Evolutionary conservation across 306 rosid species (phyloP), one percentile per base, ranked within the genome.

Genomic region (Fragaria vesca): DNA sequence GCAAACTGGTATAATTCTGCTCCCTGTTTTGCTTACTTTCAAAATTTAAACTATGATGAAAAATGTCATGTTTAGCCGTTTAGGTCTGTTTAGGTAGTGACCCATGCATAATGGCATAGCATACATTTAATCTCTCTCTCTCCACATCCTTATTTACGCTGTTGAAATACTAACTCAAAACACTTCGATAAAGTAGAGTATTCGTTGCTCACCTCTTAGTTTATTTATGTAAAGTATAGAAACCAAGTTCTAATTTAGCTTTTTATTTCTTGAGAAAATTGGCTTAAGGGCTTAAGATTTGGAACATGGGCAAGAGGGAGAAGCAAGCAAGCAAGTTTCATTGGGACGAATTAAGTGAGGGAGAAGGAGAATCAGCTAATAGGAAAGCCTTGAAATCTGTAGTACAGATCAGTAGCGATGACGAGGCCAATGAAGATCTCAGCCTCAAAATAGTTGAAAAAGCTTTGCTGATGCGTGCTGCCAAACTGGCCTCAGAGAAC

Each of bases 371-470:
- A 21, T 51, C 28, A 45, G 63, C 32, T 63, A 69, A 48, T 69
- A 17, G 66, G 12, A 50, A 24, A 66, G 46, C 69, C 42, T 78
- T 76, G 34, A 74, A 86, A 24, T 83, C 81, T 67, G 11, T 68
- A 2, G 46, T 74, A 5, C 63, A 38, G 69, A 81, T 72, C 81
- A 84, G 83, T 67, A 80, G 81, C 71, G 91, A 87, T 18, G 94
- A 87, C 0, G 98, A 86, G 79, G 97, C 93, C 12, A 91, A 90
- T 83, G 88, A 90, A 74, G 98, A 93, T 87, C 84, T 89, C 50
- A 91, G 87, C 76, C 85, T 93, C 63, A 83, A 89, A 74, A 87
- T 88, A 54, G 87, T 90, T 4, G 87, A 90, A 82, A 93, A 90
- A 68, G 81, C 97, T 4, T 21, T 85, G 65, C 70, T 78, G 72